Evolutionary conservation across 2,329 filamentous ascomycete species (phyloP).

Genomic region (Botrytis deweyae): DNA sequence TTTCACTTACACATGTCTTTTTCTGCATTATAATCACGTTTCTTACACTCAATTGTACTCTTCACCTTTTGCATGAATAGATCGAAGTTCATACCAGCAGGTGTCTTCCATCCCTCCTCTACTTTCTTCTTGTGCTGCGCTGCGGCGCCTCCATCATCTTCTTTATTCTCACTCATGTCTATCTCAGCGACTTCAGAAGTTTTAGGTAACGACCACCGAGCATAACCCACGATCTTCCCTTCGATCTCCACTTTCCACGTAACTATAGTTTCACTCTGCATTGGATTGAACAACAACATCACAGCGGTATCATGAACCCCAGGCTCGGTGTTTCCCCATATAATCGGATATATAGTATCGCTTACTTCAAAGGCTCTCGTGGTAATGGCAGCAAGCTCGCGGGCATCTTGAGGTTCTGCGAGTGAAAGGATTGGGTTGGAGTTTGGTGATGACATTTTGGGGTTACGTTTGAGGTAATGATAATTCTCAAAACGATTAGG

Average conservation of each 20-base stretch:
- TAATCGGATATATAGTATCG: background rate
- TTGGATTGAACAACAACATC: background rate
- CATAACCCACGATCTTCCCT: background rate
- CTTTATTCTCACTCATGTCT: rapidly evolving
- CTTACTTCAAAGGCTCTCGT: background rate
- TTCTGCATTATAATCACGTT: background rate
- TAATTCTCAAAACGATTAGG: background rate
- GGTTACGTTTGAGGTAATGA: background rate
- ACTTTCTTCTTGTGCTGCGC: background rate
- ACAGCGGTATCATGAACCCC: background rate
- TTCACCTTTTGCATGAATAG: conserved; percentile 12
- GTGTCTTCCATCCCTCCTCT: background rate
- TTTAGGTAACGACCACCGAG: background rate
- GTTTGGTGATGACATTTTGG: background rate
- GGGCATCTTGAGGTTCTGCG: background rate
- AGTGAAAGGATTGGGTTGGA: background rate
- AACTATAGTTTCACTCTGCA: background rate
- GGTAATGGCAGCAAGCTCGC: background rate
- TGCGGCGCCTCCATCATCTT: background rate
- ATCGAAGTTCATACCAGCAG: background rate
- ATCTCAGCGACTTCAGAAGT: rapidly evolving
- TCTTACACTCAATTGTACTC: background rate
- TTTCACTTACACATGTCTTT: background rate
- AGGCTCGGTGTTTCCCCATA: background rate
- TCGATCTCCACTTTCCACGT: background rate